Evolutionary conservation across 345 rosid genomes (phyloP), one percentile per base, ranked within the genome.

Genomic region (Melaleuca alternifolia): DNA sequence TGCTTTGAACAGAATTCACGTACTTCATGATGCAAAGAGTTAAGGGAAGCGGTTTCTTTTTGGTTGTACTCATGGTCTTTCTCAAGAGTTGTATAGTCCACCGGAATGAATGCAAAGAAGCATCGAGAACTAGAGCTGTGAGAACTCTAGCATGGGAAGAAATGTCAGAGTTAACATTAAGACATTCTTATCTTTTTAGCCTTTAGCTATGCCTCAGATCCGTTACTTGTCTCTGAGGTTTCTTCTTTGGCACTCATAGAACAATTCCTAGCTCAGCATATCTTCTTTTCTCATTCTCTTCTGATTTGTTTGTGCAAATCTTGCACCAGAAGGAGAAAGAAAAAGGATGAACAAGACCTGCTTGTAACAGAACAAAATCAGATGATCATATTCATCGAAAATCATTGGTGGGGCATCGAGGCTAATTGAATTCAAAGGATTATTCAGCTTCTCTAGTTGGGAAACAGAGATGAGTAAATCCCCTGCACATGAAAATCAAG

Each of bases 171-270:
- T 65, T 65, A 65, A 65, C 79, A 71, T 71, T 9, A 37, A 71
- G 2, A 30, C 33, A 83, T 86, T 50, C 89, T 85, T 89, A 44
- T 16, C 88, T 91, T 91, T n/a, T 91, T n/a, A 61, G 88, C 21
- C 57, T 54, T 85, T 76, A 81, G 87, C 71, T 50, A 75, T 85
- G 91, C 62, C 91, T 91, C 88, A 26, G 77, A 91, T 91, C 86
- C 94, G 61, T 91, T 91, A 85, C 94, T 91, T 93, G 90, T 52
- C 51, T 87, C 21, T 24, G 61, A 56, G 91, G 87, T 87, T 90
- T 84, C 86, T 88, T 85, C 56, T 77, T 52, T 77, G 48, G 24
- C 53, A 71, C 79, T 71, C 79, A 71, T 33, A 41, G 79, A 83
- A 71, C 88, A 51, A 83, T 51, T 83, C 4, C 13, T 18, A 28